phyloP scores from a whole-genome alignment of 805 yeast genomes.

The Limtongozyma cylindracea region DNA sequence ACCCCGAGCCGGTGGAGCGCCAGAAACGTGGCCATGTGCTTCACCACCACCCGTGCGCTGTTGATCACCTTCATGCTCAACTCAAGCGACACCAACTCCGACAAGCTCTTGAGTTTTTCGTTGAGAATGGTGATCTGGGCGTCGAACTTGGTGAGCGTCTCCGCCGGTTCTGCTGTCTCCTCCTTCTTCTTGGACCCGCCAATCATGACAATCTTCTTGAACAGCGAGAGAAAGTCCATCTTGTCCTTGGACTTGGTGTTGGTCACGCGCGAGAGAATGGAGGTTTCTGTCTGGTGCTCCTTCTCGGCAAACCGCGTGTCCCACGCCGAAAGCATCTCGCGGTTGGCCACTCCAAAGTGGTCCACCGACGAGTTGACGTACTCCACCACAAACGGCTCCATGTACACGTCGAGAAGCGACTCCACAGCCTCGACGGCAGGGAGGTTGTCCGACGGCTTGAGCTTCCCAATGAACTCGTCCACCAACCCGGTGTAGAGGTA shows the following conservation, averaged over 20 bases:
- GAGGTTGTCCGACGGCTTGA: conserved; percentile 13
- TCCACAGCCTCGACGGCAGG: conserved; percentile 5
- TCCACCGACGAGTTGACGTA: conserved; percentile 12
- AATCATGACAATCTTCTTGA: conserved; percentile 29
- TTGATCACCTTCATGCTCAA: conserved; percentile 48
- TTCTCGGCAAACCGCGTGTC: conserved; percentile 10
- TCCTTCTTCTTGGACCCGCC: conserved; percentile 1
- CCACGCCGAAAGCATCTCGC: conserved; percentile 9
- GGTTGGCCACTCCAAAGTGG: conserved; percentile 6
- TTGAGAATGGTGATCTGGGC: conserved; percentile 61
- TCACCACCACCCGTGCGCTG: conserved; percentile 19
- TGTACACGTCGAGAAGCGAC: conserved; percentile 15
- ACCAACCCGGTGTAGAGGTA: conserved; percentile 4
- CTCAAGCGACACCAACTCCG: conserved; percentile 58
- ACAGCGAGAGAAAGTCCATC: conserved; percentile 34
- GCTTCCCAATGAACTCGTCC: conserved; percentile 5
- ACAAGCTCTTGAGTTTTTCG: conserved; percentile 51
- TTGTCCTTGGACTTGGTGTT: conserved; percentile 18
- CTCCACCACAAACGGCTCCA: conserved; percentile 13
- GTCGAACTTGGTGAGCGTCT: conserved; percentile 36
- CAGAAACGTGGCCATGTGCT: no score
- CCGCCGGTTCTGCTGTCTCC: conserved; percentile 1
- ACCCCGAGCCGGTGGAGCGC: conserved; percentile 28
- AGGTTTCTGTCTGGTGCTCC: conserved; percentile 21
- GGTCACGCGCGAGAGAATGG: conserved; percentile 22